Conservation (phyloP, 2,329 filamentous ascomycete species). For the Alternaria metachromatica region DNA sequence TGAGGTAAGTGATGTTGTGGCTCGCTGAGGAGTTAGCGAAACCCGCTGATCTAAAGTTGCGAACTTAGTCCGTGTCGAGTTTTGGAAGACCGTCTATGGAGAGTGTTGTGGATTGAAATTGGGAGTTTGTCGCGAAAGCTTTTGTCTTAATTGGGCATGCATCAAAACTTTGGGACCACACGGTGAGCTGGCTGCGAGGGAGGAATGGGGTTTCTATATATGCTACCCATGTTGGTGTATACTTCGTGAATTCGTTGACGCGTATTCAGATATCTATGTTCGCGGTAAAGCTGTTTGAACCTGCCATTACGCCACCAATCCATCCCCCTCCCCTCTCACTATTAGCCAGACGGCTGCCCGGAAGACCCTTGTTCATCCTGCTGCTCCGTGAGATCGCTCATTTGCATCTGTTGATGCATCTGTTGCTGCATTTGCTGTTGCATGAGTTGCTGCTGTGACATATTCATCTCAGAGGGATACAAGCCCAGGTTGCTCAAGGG, state of each 20-base stretch:
- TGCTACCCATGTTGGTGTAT: background rate
- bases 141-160: background rate
- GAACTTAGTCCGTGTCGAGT: constrained; percentile 1
- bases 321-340: background rate
- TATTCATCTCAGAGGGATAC: background rate
- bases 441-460: constrained; percentile 5
- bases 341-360: background rate
- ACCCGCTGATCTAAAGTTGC: background rate
- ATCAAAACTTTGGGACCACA: background rate
- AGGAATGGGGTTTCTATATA: too few species aligned
- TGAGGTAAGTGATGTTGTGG: background rate
- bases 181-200: too few species aligned
- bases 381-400: background rate
- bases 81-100: constrained; percentile 1
- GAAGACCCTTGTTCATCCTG: background rate
- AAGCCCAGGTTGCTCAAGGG: background rate
- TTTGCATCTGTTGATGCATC: constrained; percentile 2
- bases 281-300: background rate
- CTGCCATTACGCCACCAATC: too few species aligned
- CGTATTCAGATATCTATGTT: background rate
- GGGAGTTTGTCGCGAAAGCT: background rate
- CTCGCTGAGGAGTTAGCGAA: too few species aligned
- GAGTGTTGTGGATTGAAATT: background rate
- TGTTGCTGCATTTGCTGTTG: constrained; percentile 4
- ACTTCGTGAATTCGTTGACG: background rate